phyloP scores from a whole-genome alignment of 148 eudicot species.

The Silene conica region DNA sequence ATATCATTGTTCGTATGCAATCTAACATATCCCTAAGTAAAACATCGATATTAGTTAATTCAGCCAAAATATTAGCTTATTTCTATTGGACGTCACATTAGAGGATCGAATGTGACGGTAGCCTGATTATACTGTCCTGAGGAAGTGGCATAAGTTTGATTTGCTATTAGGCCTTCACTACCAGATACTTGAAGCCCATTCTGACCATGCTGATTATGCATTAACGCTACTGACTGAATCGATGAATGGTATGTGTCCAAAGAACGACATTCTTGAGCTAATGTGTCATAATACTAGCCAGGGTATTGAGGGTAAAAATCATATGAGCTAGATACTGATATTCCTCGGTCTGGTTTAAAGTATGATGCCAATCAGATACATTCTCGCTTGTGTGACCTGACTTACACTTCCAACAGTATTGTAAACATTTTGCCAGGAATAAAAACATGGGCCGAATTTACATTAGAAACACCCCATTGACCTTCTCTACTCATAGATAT shows the following conservation, averaged over 20 bases:
- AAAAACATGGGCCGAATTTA: conserved; percentile 38
- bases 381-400: conserved; percentile 38
- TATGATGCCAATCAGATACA: conserved; percentile 51
- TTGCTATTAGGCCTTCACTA: conserved; percentile 25
- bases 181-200: conserved; percentile 22
- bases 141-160: conserved; percentile 35
- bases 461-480: conserved; percentile 38
- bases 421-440: conserved; percentile 58
- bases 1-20: too few relatives aligned
- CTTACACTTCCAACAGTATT: conserved; percentile 43
- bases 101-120: too few relatives aligned
- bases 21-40: too few relatives aligned
- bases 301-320: conserved; percentile 83
- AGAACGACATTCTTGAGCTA: conserved; percentile 56
- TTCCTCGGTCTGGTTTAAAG: conserved; percentile 35
- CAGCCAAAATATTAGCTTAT: too few relatives aligned
- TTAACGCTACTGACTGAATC: conserved; percentile 38
- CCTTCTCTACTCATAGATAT: conserved; percentile 23
- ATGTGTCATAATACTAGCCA: conserved; percentile 88
- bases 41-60: too few relatives aligned
- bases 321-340: conserved; percentile 65
- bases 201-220: conserved; percentile 39
- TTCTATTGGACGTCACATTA: too few relatives aligned
- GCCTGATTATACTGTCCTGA: conserved; percentile 33
- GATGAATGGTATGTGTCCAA: conserved; percentile 53